Base-by-base conservation (phyloP, 1,284 basidiomycete genomes). In the Violaceomyces palustris region DNA sequence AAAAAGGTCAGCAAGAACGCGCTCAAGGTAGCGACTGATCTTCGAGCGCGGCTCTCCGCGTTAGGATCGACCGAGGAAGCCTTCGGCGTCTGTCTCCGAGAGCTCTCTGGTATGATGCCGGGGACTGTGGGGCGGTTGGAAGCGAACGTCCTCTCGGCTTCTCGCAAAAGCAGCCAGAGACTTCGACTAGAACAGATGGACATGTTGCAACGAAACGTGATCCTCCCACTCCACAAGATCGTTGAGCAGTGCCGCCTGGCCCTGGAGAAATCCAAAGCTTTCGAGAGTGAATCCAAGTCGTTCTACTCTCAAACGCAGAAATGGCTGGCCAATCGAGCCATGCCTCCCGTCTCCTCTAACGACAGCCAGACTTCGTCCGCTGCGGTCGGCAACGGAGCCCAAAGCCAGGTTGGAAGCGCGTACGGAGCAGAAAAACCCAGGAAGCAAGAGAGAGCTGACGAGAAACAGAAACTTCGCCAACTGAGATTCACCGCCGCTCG, bases 251-350 rank as follows among this genome's bases (percentile, higher is more conserved):
- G 66, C 37, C 53, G 59, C 6, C 42, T 37, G 2, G 48, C 45
- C 7, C 47, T 45, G 25, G 58, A 64, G 12, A 33, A 47, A 9
- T 47, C 54, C 36, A 64, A 66, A 38, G 17, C 26, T 0, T 67
- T 68, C 19, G 58, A 66, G 6, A 41, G 38, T 15, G 57, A 67
- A 39, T 61, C 57, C 32, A 68, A 65, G 39, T 6, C 45, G 1
- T 70, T 64, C 37, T 67, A 70, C 33, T 50, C 56, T 9, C 44
- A 47, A n/a, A 67, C 63, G 8, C 65, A 67, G 24, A 67, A 64
- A 31, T 67, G 65, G 65, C 49, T 67, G 12, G 46, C 61, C 31
- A 58, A 40, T 28, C 48, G 49, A 23, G 33, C 42, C 6, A 35
- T 24, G 17, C 26, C 27, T 8, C 37, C 39, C n/a, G 26, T 32